Base-by-base conservation (phyloP, 257 asterid genomes). In the Sherardia arvensis region DNA sequence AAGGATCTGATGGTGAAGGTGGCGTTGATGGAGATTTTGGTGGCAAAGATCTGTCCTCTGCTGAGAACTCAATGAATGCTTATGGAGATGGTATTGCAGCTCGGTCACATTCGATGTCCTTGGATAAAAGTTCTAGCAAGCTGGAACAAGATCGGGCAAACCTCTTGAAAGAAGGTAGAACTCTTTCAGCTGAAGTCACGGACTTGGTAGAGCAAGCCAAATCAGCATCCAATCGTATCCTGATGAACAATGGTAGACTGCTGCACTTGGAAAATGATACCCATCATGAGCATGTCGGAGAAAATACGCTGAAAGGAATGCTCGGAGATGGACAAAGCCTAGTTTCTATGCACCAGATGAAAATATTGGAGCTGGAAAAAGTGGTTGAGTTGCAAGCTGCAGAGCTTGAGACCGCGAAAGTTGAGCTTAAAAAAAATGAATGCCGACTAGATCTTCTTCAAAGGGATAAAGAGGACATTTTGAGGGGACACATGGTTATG, bases 11-110 rank as follows among this genome's bases (percentile, higher is more conserved):
- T 70, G 96, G 87, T 30, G 99, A 92, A 64, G 94, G 82, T 71
- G 90, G 78, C 66, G 84, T 74, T 74, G 81, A 85, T 36, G 82
- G 86, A 38, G 79, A 80, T 74, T 85, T 79, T 71, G 83, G 79
- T 60, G 85, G 90, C 83, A 92, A 92, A 75, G 96, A 86, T 70
- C 83, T 94, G 1, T 92, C 97, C 69, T 92, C 96, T 48, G 83
- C 84, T 49, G 93, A 91, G 8, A 43, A 43, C 51, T 6, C 51
- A 15, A 14, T 14, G 51, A 43, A 43, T 43, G n/a, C 20, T 43
- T 10, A 14, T 15, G 17, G 17, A 43, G 51, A 43, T 43, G 51
- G 20, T 15, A 43, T 43, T 43, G 21, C 17, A 43, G 51, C 51
- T 43, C 51, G 17, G 51, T 43, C 51, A 14, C 5, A 20, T 20